A percentile compares a stretch with the other conserved stretches of the same genome.
These are phyloP conservation scores for Spathaspora sp. DNA, from an alignment of 1,139 yeast species.

Conservation along the genomic window DNA sequence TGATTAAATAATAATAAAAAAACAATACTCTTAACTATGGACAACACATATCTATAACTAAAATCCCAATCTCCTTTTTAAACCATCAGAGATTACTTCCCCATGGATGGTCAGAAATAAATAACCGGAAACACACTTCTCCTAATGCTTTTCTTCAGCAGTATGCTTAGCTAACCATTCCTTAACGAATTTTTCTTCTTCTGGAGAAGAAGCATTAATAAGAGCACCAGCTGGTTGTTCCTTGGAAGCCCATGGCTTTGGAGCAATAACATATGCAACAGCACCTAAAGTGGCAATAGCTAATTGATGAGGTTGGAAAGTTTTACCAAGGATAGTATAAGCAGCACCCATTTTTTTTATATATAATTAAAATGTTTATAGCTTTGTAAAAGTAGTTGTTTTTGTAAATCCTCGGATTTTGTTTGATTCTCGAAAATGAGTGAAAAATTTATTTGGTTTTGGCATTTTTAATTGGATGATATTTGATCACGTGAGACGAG, in stretches of 20 bases:
- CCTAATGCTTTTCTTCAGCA: slow-evolving; percentile 33
- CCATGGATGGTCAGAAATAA: neutral
- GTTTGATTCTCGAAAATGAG: neutral
- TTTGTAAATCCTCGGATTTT: neutral
- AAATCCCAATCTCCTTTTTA: neutral
- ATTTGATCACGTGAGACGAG: neutral
- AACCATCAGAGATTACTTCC: neutral
- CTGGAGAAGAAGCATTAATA: slow-evolving; percentile 76
- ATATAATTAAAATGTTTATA: too few species aligned
- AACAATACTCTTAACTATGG: neutral
- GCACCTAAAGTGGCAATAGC: slow-evolving; percentile 69
- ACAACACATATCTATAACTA: neutral
- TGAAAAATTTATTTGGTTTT: slow-evolving; percentile 1
- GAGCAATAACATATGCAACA: slow-evolving; percentile 55
- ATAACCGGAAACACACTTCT: neutral
- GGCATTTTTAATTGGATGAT: neutral
- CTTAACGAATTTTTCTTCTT: slow-evolving; percentile 77
- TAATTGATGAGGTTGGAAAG: slow-evolving; percentile 71
- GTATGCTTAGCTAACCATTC: slow-evolving; percentile 42
- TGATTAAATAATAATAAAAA: neutral
- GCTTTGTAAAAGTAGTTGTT: too few species aligned
- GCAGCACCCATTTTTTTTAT: slow-evolving; percentile 73
- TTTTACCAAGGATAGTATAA: slow-evolving; percentile 73
- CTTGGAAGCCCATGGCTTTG: slow-evolving; percentile 68
- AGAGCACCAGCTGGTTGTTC: slow-evolving; percentile 62